These are phyloP conservation scores for Amaranthus palmeri DNA, from an alignment of 148 eudicot species.

Conservation along the genomic window DNA sequence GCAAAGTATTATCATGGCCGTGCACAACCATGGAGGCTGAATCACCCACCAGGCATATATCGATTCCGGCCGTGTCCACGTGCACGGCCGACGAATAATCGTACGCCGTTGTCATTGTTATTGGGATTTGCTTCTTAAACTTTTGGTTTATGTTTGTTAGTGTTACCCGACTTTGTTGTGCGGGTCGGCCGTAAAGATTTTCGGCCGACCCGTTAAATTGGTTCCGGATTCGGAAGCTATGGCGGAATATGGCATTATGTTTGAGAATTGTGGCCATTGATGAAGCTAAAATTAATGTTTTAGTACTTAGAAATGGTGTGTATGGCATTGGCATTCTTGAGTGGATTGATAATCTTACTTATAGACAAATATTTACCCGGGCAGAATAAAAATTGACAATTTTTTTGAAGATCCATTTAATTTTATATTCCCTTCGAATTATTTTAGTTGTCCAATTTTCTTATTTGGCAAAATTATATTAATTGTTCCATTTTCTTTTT, in stretches of 20 bases:
- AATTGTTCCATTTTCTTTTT: no score
- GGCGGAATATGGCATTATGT: slow-evolving; percentile 2
- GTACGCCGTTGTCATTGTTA: slow-evolving; percentile 84
- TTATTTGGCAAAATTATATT: no score
- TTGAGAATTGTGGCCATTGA: slow-evolving; percentile 21
- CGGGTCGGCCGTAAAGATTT: slow-evolving; percentile 90
- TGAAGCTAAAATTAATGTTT: not conserved
- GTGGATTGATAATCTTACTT: no score
- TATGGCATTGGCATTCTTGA: no score
- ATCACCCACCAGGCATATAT: slow-evolving; percentile 80
- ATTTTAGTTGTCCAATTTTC: no score
- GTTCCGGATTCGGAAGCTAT: not conserved
- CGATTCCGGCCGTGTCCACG: slow-evolving; percentile 78
- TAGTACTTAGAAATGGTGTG: no score
- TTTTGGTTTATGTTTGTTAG: slow-evolving; percentile 57
- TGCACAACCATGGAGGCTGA: slow-evolving; percentile 98
- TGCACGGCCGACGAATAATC: slow-evolving; percentile 94
- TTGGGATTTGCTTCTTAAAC: slow-evolving; percentile 52
- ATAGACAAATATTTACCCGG: no score
- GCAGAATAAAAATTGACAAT: no score
- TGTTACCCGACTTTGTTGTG: slow-evolving; percentile 72
- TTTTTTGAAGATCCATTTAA: no score
- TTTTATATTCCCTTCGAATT: no score
- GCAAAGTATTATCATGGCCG: slow-evolving; percentile 85
- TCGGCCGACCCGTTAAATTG: slow-evolving; percentile 81